Base-by-base conservation (phyloP, 352 stramenopile species). In the Globisporangium carolinianum region DNA sequence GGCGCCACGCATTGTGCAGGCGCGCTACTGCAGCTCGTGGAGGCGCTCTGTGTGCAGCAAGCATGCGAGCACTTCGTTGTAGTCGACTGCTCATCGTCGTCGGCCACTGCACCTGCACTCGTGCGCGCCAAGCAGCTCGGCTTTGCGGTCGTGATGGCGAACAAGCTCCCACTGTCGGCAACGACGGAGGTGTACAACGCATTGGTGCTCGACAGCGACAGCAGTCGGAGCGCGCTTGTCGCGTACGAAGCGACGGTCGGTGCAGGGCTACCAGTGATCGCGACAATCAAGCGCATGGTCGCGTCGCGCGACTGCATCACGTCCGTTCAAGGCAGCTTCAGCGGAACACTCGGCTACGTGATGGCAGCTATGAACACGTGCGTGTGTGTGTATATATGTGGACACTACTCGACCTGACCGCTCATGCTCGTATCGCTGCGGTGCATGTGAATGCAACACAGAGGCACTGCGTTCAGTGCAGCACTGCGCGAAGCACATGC, bases 311-410 rank as follows among this genome's bases (percentile, higher is more conserved):
- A 91, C 61, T 35, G 46, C 6, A 71, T 91, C 53, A 55, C 61
- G 6, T 64, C 51, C 6, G 70, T 89, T 11, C 68, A 81, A 56
- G 79, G 81, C 38, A 69, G 77, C 39, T 65, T 91, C 39, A 83
- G 68, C 24, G 81, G 81, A n/a, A 89, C 79, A 8, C 69, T 91
- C 58, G 72, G 69, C 32, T 89, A 73, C 62, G 74, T 87, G 10
- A 59, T 91, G 2, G 58, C 62, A 10, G 65, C 55, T 6, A 73
- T 76, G 59, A 66, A 64, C 47, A 64, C 53, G 68, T 72, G 42
- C 36, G 51, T 10, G 2, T 11, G 5, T 3, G 38, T n/a, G 39
- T 0, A n/a, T 18, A 24, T 6, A 10, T 24, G 47, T 9, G 11
- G n/a, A 5, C 17, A 7, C 11, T 15, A 11, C 15, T 8, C 4